Evolutionary conservation across 1,139 yeast species (phyloP).

Genomic region (Taphrina confusa): DNA sequence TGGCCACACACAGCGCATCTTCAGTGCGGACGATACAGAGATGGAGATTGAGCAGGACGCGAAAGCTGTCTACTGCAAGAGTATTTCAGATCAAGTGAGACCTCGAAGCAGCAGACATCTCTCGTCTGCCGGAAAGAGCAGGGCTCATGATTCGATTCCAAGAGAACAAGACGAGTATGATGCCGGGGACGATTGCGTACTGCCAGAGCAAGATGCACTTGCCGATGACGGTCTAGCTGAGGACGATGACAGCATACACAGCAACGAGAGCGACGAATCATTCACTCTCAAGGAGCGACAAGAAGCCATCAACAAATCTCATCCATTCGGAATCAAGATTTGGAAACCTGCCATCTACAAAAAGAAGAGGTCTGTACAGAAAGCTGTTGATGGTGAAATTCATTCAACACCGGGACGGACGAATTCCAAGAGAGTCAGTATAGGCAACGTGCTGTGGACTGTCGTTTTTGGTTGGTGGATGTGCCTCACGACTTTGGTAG

Average conservation of each 20-base stretch:
- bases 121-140: conserved; percentile 11
- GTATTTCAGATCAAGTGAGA: conserved; percentile 4
- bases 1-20: conserved; percentile 19
- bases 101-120: conserved; percentile 13
- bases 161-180: conserved; percentile 25
- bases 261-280: conserved; percentile 29
- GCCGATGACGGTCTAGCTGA: conserved; percentile 8
- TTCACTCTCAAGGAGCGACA: conserved; percentile 66
- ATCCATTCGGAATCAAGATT: conserved; percentile 95
- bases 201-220: conserved; percentile 7
- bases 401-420: conserved; percentile 67
- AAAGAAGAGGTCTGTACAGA: conserved; percentile 85
- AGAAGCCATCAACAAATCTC: conserved; percentile 92
- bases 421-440: conserved; percentile 44
- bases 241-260: conserved; percentile 20
- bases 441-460: conserved; percentile 40
- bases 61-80: conserved; percentile 23
- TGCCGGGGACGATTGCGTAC: conserved; percentile 19
- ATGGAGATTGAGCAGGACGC: conserved; percentile 35
- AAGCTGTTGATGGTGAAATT: conserved; percentile 89
- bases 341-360: conserved; percentile 98
- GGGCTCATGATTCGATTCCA: conserved; percentile 16
- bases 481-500: conserved; percentile 46
- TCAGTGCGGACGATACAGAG: conserved; percentile 36
- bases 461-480: conserved; percentile 38